Evolutionary conservation across 345 rosid genomes (phyloP), one percentile per base, ranked within the genome.

Genomic region (Hibiscus syriacus): DNA sequence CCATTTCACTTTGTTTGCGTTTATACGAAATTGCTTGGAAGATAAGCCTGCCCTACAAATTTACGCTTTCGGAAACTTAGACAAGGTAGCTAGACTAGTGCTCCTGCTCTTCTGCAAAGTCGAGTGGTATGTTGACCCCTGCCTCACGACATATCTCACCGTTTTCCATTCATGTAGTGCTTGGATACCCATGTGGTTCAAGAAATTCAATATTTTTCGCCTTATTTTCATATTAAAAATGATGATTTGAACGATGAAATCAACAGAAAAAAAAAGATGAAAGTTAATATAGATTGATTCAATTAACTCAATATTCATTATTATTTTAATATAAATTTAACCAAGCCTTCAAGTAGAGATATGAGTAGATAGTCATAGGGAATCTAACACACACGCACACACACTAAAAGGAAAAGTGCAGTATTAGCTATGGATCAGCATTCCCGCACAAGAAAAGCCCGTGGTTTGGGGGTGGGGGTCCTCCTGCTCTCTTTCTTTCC

Each of bases 391-490:
- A 52, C n/a, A n/a, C n/a, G n/a, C n/a, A n/a, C n/a, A n/a, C 23
- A 59, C 67, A 45, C 53, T 34, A 48, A 52, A 20, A 74, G 59
- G 75, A 69, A 77, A 73, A 69, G 13, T 29, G 49, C 58, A 73
- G 69, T 62, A 69, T 14, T 39, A 49, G 80, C 27, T 52, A 52
- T 79, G 80, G 82, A 76, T 80, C 80, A 66, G 64, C 60, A 22
- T 66, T 52, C 70, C 32, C 69, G 20, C 74, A 32, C 78, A n/a
- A n/a, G n/a, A n/a, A n/a, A n/a, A n/a, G n/a, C 34, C 7, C 22
- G n/a, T 16, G 7, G 27, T n/a, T n/a, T n/a, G n/a, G n/a, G n/a
- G n/a, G n/a, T n/a, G n/a, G 26, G 16, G 22, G 12, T 17, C 29
- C 20, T 49, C 48, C 43, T n/a, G 3, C 17, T 19, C 41, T 14